Conservation (phyloP, 208 protist genomes). For the Endotrypanum monterogeii region DNA sequence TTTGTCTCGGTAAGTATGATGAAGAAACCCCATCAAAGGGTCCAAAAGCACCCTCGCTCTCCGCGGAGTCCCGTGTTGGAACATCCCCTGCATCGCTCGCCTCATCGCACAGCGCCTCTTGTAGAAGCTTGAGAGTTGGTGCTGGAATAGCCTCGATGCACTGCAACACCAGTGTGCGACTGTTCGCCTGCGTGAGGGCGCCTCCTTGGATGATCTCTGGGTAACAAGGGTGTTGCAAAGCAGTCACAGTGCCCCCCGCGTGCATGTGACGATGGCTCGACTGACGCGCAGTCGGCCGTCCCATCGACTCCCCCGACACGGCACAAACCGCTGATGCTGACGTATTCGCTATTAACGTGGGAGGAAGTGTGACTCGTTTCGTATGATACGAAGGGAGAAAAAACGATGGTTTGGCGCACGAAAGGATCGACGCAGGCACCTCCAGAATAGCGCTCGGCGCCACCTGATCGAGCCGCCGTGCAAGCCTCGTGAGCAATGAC, state of each 20-base stretch:
- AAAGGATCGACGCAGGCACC: slow-evolving; percentile 8
- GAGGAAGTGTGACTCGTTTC: background rate
- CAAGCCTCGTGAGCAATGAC: slow-evolving; percentile 22
- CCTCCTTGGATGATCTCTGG: slow-evolving; percentile 38
- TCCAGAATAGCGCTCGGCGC: slow-evolving; percentile 21
- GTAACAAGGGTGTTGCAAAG: slow-evolving; percentile 16
- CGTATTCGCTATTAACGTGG: background rate
- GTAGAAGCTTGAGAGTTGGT: slow-evolving; percentile 43
- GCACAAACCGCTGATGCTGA: background rate
- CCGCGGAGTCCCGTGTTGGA: background rate
- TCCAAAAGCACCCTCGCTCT: background rate
- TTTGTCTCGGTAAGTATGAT: background rate
- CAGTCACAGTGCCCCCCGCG: slow-evolving; percentile 1
- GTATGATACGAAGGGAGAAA: slow-evolving; percentile 41
- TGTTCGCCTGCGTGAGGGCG: slow-evolving; percentile 31
- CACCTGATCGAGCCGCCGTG: slow-evolving; percentile 10
- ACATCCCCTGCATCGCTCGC: background rate
- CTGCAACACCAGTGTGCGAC: slow-evolving; percentile 37
- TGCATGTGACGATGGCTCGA: background rate
- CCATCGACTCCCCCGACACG: slow-evolving; percentile 7
- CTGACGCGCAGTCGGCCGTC: background rate
- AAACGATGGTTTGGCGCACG: slow-evolving; percentile 22
- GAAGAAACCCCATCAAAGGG: background rate
- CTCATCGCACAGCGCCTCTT: slow-evolving; percentile 30
- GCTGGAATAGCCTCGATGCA: slow-evolving; percentile 33